These are phyloP conservation scores for Scheffersomyces quercinus DNA, from an alignment of 1,139 yeast genomes.

Conservation along the genomic window DNA sequence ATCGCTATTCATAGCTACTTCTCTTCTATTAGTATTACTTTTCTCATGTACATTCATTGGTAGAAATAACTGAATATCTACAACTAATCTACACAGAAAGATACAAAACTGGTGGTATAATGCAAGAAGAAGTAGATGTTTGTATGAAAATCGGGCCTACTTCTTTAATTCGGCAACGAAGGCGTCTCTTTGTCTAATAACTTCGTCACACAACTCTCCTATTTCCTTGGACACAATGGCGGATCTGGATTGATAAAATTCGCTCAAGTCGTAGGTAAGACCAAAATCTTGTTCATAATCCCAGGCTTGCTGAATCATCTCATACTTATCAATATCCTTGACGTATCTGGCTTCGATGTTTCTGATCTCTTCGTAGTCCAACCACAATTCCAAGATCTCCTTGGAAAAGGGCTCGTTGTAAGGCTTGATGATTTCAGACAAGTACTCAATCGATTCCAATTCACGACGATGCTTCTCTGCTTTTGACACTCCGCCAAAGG, in stretches of 20 bases:
- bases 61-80: too few species aligned
- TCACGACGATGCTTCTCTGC: slow-evolving; percentile 80
- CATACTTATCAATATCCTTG: slow-evolving; percentile 93
- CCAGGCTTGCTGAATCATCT: slow-evolving; percentile 85
- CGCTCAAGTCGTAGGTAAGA: slow-evolving; percentile 58
- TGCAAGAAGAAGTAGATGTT: too few species aligned
- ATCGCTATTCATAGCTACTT: too few species aligned
- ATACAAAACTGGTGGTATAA: too few species aligned
- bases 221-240: slow-evolving; percentile 75
- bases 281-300: slow-evolving; percentile 78
- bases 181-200: slow-evolving; percentile 56
- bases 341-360: slow-evolving; percentile 84
- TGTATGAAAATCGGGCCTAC: not conserved
- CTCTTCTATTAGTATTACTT: too few species aligned
- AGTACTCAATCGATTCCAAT: slow-evolving; percentile 65
- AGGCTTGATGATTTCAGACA: slow-evolving; percentile 60
- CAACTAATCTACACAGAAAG: too few species aligned
- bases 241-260: slow-evolving; percentile 65
- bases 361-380: slow-evolving; percentile 85
- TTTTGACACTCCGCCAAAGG: slow-evolving; percentile 71
- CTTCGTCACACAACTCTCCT: slow-evolving; percentile 65
- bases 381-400: slow-evolving; percentile 76
- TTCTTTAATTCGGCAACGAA: slow-evolving; percentile 30
- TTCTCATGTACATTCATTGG: too few species aligned
- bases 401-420: slow-evolving; percentile 64